Evolutionary conservation across 495 filamentous ascomycete genomes (phyloP), one percentile per base, ranked within the genome.

Genomic region (Elasticomyces elasticus): DNA sequence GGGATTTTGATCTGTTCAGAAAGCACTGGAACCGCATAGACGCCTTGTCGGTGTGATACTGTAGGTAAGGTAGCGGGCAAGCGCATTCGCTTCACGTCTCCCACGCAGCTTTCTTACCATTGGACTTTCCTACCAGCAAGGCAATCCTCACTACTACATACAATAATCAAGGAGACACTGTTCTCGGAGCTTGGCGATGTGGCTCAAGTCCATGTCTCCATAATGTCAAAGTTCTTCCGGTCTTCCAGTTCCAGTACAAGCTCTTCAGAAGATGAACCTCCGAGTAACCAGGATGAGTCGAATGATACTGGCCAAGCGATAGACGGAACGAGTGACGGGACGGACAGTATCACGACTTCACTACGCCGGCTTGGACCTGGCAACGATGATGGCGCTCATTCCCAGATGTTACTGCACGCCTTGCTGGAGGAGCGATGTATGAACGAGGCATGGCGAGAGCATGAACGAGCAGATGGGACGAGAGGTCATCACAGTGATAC

Each of bases 151-250:
- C n/a, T n/a, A n/a, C n/a, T n/a, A n/a, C n/a, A n/a, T n/a, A n/a
- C n/a, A n/a, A n/a, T n/a, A n/a, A n/a, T n/a, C n/a, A n/a, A n/a
- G n/a, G n/a, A n/a, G n/a, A n/a, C n/a, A n/a, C 33, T 37, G n/a
- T n/a, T 37, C 10, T 37, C 33, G 33, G 10, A 37, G 10, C 10
- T 37, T 10, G 10, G 10, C 10, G 33, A 37, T 37, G 33, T 37
- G n/a, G 33, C 33, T 37, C 10, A 5, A 22, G 42, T 4, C 42
- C 17, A 45, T n/a, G 5, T 1, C 2, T 22, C 11, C 17, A 45
- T 19, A n/a, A 58, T 58, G 55, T 58, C 55, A 7, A 52, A 35
- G 25, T 58, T 58, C 33, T 58, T 58, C 44, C 55, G 55, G n/a
- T 58, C 55, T 11, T 23, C 20, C 1, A 38, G 38, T 17, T 52